Evolutionary conservation across 2,329 filamentous ascomycete species (phyloP).

Genomic region (Decorospora gaudefroyi): DNA sequence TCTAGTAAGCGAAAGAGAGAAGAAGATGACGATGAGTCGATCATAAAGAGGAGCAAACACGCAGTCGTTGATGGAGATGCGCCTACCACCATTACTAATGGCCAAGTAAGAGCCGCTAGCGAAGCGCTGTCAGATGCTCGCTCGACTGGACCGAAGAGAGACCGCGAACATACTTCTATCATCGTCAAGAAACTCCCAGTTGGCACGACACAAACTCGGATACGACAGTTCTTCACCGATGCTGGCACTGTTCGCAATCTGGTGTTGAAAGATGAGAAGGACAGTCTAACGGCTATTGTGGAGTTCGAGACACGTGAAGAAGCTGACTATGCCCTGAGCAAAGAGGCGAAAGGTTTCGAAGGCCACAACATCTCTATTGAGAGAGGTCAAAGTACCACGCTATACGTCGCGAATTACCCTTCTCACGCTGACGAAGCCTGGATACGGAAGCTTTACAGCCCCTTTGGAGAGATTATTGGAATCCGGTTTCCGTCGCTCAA

Average conservation of each 20-base stretch:
- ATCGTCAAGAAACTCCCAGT: slow-evolving; percentile 77
- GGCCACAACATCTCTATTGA: slow-evolving; percentile 73
- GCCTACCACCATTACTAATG: slow-evolving; percentile 21
- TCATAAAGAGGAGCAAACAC: slow-evolving; percentile 68
- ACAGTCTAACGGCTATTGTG: slow-evolving; percentile 72
- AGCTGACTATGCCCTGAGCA: slow-evolving; percentile 76
- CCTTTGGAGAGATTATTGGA: slow-evolving; percentile 79
- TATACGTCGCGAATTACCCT: slow-evolving; percentile 92
- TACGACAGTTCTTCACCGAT: slow-evolving; percentile 89
- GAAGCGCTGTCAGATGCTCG: slow-evolving; percentile 45
- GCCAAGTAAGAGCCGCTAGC: slow-evolving; percentile 25
- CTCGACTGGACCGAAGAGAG: slow-evolving; percentile 64
- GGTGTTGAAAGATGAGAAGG: slow-evolving; percentile 65
- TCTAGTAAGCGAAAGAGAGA: slow-evolving; percentile 74
- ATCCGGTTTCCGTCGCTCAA: slow-evolving; percentile 91
- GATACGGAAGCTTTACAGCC: slow-evolving; percentile 66
- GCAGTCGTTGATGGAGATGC: slow-evolving; percentile 38
- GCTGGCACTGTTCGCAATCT: slow-evolving; percentile 84
- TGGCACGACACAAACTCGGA: slow-evolving; percentile 69
- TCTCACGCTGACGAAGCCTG: slow-evolving; percentile 72
- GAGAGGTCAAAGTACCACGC: slow-evolving; percentile 74
- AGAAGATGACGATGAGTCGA: slow-evolving; percentile 55
- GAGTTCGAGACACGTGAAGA: slow-evolving; percentile 85
- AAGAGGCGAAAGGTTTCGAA: slow-evolving; percentile 78
- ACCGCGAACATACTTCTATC: slow-evolving; percentile 87